phyloP scores from a whole-genome alignment of 2,329 filamentous ascomycete species.

The Calonectria hawksworthii region DNA sequence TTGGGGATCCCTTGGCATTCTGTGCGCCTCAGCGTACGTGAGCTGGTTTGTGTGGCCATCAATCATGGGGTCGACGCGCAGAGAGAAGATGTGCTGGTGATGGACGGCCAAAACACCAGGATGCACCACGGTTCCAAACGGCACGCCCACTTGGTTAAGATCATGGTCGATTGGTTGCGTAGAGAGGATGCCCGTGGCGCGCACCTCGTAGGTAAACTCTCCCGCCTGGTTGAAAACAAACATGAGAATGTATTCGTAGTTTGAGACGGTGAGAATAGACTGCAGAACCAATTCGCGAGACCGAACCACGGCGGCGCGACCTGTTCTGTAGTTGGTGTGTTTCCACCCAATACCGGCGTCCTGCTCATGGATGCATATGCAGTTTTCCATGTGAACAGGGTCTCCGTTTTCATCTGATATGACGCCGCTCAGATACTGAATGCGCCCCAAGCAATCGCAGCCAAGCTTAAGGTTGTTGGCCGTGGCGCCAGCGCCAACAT shows the following conservation, averaged over 20 bases:
- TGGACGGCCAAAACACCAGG: slow-evolving; percentile 72
- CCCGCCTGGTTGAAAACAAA: slow-evolving; percentile 65
- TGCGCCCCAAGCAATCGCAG: slow-evolving; percentile 73
- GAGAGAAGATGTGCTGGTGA: slow-evolving; percentile 75
- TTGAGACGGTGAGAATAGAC: slow-evolving; percentile 71
- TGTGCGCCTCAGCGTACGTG: slow-evolving; percentile 13
- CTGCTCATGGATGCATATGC: slow-evolving; percentile 83
- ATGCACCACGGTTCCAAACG: slow-evolving; percentile 70
- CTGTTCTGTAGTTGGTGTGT: slow-evolving; percentile 81
- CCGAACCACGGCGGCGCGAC: slow-evolving; percentile 70
- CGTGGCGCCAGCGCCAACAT: slow-evolving; percentile 74
- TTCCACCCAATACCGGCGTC: slow-evolving; percentile 83
- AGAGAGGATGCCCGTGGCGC: slow-evolving; percentile 55
- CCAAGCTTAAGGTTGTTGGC: slow-evolving; percentile 75
- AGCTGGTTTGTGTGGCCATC: slow-evolving; percentile 65
- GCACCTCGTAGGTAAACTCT: slow-evolving; percentile 42
- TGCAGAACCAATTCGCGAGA: slow-evolving; percentile 69
- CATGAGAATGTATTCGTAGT: slow-evolving; percentile 67
- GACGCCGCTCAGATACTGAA: slow-evolving; percentile 57
- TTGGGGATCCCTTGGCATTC: slow-evolving; percentile 47
- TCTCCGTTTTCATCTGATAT: slow-evolving; percentile 18
- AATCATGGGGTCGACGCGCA: slow-evolving; percentile 72
- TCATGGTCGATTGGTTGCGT: slow-evolving; percentile 55
- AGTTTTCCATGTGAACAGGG: slow-evolving; percentile 59
- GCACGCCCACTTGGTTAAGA: slow-evolving; percentile 17